Evolutionary conservation across 2,329 filamentous ascomycete species (phyloP).

Genomic region (Chaetomiaceae sp.): DNA sequence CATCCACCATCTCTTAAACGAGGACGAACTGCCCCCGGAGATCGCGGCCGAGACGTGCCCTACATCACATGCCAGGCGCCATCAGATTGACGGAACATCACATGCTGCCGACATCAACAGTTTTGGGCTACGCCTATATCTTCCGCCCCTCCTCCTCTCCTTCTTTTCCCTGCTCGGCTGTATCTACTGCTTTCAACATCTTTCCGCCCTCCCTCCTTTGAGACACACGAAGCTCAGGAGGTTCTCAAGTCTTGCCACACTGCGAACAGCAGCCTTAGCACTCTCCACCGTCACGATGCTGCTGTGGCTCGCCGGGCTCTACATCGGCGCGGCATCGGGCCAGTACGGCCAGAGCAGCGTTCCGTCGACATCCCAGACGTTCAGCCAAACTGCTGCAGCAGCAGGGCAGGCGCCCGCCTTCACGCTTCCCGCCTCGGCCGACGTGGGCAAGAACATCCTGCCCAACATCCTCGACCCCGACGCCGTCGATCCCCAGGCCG

Average conservation of each 20-base stretch:
- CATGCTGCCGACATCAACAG: background rate
- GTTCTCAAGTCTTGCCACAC: too few relatives aligned
- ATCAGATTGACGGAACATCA: background rate
- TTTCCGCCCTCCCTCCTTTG: too few relatives aligned
- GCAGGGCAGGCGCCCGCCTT: constrained; percentile 30
- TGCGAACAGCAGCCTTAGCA: constrained; percentile 2
- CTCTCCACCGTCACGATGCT: constrained; percentile 1
- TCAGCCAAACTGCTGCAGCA: background rate
- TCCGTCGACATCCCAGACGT: background rate
- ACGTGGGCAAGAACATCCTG: constrained; percentile 42
- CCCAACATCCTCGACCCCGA: constrained; percentile 60
- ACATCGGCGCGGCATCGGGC: background rate
- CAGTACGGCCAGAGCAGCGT: background rate
- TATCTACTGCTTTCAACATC: background rate
- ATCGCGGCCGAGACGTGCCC: background rate
- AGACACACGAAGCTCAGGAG: background rate
- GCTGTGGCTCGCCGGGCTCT: constrained; percentile 5
- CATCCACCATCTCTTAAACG: background rate
- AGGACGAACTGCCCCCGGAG: background rate
- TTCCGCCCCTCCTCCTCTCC: background rate
- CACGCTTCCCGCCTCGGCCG: constrained; percentile 42
- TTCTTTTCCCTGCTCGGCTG: background rate
- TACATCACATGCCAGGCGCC: background rate
- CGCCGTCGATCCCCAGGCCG: constrained; percentile 55
- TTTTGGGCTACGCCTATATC: background rate